Percentiles rank a stretch among this genome's conserved stretches.
Conservation (phyloP, 73 alveolate genomes). For the Tetrahymena elliotti region DNA sequence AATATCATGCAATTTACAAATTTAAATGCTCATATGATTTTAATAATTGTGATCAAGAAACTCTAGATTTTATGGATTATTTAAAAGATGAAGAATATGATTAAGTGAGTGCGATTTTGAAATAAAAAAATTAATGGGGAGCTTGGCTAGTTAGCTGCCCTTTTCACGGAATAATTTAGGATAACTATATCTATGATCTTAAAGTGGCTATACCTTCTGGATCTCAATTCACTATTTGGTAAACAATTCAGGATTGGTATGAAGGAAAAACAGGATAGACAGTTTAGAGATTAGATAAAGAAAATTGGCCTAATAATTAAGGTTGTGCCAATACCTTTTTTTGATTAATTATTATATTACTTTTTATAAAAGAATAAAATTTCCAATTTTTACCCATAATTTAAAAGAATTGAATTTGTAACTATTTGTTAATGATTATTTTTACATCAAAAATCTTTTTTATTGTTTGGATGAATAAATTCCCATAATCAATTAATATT, state of each 20-base stretch:
- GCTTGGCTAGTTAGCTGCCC: background rate
- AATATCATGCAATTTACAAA: background rate
- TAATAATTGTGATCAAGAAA: background rate
- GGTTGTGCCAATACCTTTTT: background rate
- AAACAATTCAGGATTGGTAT: background rate
- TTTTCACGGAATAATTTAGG: background rate
- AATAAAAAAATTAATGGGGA: background rate
- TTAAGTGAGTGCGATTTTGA: background rate
- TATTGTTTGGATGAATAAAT: too few relatives aligned
- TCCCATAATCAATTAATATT: too few relatives aligned
- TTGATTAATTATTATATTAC: too few relatives aligned
- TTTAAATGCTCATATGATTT: background rate
- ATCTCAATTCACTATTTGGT: background rate
- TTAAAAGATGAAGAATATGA: background rate
- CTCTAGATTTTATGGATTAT: background rate
- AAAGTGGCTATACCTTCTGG: background rate
- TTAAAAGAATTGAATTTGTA: too few relatives aligned
- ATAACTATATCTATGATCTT: background rate
- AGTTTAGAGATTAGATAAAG: background rate
- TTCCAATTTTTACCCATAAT: background rate
- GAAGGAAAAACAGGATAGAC: background rate
- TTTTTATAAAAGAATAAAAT: background rate
- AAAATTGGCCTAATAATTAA: background rate
- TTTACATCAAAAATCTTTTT: too few relatives aligned
- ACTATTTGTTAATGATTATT: too few relatives aligned